A percentile compares a stretch with the other conserved stretches of the same genome.
Conservation (phyloP, 306 rosid genomes). For the Malus sylvestris region DNA sequence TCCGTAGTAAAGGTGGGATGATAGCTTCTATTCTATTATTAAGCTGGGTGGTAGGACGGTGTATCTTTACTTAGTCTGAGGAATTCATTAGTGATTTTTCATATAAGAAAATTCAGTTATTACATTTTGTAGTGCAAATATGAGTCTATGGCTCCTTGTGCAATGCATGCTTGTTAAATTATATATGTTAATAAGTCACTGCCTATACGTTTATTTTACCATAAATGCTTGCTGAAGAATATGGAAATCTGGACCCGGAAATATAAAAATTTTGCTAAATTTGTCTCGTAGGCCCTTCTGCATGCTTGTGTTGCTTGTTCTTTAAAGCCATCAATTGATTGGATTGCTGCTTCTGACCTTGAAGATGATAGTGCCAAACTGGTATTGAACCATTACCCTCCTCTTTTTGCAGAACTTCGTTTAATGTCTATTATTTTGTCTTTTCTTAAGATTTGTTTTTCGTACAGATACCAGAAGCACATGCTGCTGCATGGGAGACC, state of each 20-base stretch:
- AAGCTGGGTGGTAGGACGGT: not conserved
- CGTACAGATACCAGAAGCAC: slow-evolving; percentile 76
- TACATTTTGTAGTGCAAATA: not conserved
- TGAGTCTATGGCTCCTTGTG: not conserved
- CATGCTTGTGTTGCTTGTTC: slow-evolving; percentile 91
- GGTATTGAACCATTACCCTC: slow-evolving; percentile 37
- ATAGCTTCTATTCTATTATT: slow-evolving; percentile 14
- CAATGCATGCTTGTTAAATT: not conserved
- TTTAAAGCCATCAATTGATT: slow-evolving; percentile 78
- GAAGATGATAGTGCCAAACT: slow-evolving; percentile 79
- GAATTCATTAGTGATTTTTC: not conserved
- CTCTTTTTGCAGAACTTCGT: slow-evolving; percentile 17
- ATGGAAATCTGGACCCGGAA: not conserved
- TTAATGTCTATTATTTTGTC: slow-evolving; percentile 7
- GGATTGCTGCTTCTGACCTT: slow-evolving; percentile 99
- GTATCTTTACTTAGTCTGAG: not conserved
- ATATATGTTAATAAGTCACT: not conserved
- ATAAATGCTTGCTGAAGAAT: not conserved
- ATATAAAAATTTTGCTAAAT: not conserved
- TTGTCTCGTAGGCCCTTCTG: slow-evolving; percentile 73
- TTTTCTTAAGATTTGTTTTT: slow-evolving; percentile 19
- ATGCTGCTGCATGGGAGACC: slow-evolving; percentile 86
- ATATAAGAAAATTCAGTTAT: not conserved
- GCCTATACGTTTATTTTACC: not conserved
- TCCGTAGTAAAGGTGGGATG: slow-evolving; percentile 83